Conservation (phyloP, 2,329 filamentous ascomycete species). For the Cladophialophora exuberans region DNA sequence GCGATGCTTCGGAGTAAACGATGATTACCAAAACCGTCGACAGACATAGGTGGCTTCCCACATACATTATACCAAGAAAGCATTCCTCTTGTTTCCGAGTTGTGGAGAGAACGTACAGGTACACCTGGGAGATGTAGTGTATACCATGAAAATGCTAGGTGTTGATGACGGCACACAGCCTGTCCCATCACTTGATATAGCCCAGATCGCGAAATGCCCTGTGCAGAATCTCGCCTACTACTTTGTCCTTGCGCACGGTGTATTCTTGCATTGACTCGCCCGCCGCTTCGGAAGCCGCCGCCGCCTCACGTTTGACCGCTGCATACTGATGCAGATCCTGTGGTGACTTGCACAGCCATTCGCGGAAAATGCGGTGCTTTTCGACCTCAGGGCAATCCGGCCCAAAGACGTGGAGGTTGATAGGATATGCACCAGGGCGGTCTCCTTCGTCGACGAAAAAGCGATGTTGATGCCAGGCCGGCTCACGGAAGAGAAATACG, state of each 20-base stretch:
- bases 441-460: conserved; percentile 1
- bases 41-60: too few species aligned
- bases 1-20: too few species aligned
- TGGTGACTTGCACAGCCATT: neutral
- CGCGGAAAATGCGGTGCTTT: conserved; percentile 5
- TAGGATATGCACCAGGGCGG: neutral
- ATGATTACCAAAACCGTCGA: too few species aligned
- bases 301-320: neutral
- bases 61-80: too few species aligned
- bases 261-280: conserved; percentile 7
- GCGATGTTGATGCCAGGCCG: conserved; percentile 1
- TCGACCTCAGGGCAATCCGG: conserved; percentile 2
- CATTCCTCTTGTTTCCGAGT: too few species aligned
- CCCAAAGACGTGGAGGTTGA: conserved; percentile 8
- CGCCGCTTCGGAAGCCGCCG: neutral
- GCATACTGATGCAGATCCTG: neutral
- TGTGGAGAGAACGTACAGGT: too few species aligned
- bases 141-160: too few species aligned
- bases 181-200: neutral
- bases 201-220: conserved; percentile 4
- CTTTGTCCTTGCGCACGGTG: conserved; percentile 3
- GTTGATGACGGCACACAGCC: neutral
- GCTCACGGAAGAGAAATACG: conserved; percentile 3
- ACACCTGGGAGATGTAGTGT: too few species aligned
- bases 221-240: conserved; percentile 2